Evolutionary conservation across 2,329 filamentous ascomycete genomes (phyloP).

Genomic region (Calonectria pseudoturangicola): DNA sequence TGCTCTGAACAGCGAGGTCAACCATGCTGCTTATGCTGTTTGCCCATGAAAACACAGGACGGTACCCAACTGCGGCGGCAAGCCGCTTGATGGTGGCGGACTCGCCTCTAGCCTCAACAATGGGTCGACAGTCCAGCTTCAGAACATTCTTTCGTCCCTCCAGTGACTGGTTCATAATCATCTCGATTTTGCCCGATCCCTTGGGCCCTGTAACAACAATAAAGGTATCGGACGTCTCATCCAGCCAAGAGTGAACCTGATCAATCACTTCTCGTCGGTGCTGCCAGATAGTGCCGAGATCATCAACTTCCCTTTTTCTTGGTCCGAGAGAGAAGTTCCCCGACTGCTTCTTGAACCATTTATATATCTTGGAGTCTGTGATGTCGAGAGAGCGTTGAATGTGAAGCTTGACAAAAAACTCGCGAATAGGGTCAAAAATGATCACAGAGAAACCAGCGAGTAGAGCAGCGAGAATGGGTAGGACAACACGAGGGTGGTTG

Average conservation of each 20-base stretch:
- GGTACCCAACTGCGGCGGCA: slow-evolving; percentile 89
- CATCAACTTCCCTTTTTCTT: slow-evolving; percentile 77
- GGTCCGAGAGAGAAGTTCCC: slow-evolving; percentile 79
- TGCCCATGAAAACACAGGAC: slow-evolving; percentile 96
- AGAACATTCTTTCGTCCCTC: slow-evolving; percentile 85
- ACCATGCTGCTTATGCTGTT: slow-evolving; percentile 95
- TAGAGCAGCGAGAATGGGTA: slow-evolving; percentile 87
- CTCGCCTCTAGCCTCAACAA: slow-evolving; percentile 93
- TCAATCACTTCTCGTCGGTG: slow-evolving; percentile 89
- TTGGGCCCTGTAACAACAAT: slow-evolving; percentile 94
- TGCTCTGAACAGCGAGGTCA: slow-evolving; percentile 93
- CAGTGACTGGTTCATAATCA: slow-evolving; percentile 90
- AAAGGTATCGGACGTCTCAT: slow-evolving; percentile 92
- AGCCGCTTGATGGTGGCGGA: slow-evolving; percentile 88
- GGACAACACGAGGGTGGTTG: slow-evolving; percentile 89
- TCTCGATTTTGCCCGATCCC: slow-evolving; percentile 91
- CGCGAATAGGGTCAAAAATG: slow-evolving; percentile 94
- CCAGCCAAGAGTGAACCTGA: slow-evolving; percentile 88
- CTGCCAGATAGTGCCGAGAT: slow-evolving; percentile 89
- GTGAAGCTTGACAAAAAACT: slow-evolving; percentile 92
- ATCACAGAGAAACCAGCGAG: slow-evolving; percentile 89
- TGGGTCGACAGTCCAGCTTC: slow-evolving; percentile 93
- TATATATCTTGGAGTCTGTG: slow-evolving; percentile 82
- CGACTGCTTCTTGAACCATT: slow-evolving; percentile 82
- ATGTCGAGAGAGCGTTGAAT: slow-evolving; percentile 86